These are phyloP conservation scores for Phialophora chinensis DNA, from an alignment of 2,329 filamentous ascomycete genomes.

Conservation along the genomic window DNA sequence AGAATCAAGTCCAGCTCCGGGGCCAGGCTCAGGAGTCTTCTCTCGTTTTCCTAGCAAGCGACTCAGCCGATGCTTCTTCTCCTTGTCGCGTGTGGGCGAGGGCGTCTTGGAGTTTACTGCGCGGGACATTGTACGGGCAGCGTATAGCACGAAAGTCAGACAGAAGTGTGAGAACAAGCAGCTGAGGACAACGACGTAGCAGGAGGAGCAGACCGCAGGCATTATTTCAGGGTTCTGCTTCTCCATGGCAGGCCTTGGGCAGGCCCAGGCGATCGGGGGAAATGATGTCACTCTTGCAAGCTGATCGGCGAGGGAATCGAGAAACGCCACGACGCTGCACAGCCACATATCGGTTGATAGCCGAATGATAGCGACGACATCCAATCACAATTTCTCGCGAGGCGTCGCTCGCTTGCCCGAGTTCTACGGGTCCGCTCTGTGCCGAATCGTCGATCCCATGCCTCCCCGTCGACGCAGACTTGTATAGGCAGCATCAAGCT, in stretches of 20 bases:
- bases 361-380: background rate
- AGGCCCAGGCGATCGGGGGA: slow-evolving; percentile 5
- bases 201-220: background rate
- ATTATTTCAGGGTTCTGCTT: slow-evolving; percentile 26
- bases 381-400: slow-evolving; percentile 19
- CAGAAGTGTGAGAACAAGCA: background rate
- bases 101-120: slow-evolving; percentile 22
- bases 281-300: slow-evolving; percentile 29
- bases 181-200: slow-evolving; percentile 3
- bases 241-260: slow-evolving; percentile 5
- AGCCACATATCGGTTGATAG: slow-evolving; percentile 20
- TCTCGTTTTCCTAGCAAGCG: slow-evolving; percentile 60
- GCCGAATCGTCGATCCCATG: slow-evolving; percentile 14
- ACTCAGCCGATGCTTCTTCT: slow-evolving; percentile 64
- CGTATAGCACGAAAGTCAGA: slow-evolving; percentile 8
- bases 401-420: slow-evolving; percentile 4
- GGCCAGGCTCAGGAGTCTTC: slow-evolving; percentile 16
- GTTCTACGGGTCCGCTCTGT: slow-evolving; percentile 16
- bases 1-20: slow-evolving; percentile 32
- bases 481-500: slow-evolving; percentile 85
- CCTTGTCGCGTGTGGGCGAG: slow-evolving; percentile 54
- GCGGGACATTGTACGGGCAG: slow-evolving; percentile 24
- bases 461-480: slow-evolving; percentile 62
- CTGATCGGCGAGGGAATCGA: slow-evolving; percentile 20
- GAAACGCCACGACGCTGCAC: slow-evolving; percentile 26